phyloP scores from a whole-genome alignment of 2,329 filamentous ascomycete species.

The Xylariales sp. region DNA sequence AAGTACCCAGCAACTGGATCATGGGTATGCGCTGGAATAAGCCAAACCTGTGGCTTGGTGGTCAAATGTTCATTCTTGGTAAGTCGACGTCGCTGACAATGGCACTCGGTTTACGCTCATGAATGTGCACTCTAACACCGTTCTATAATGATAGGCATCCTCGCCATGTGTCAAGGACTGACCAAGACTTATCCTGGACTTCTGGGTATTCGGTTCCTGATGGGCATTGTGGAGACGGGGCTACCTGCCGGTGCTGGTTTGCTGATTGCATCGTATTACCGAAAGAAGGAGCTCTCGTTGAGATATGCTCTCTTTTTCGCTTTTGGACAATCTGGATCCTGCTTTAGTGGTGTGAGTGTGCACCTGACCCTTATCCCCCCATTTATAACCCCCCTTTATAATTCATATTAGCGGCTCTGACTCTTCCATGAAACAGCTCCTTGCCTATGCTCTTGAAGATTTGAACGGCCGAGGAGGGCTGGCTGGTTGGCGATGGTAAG shows the following conservation, averaged over 20 bases:
- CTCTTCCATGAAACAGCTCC: neutral
- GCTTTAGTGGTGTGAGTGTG: constrained; percentile 4
- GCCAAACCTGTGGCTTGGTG: constrained; percentile 3
- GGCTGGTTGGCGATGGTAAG: constrained; percentile 5
- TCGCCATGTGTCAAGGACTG: constrained; percentile 26
- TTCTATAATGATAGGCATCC: no score
- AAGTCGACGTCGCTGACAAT: no score
- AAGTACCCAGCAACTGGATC: constrained; percentile 5
- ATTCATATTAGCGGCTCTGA: no score
- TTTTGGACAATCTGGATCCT: constrained; percentile 4
- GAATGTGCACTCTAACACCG: no score
- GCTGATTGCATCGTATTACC: constrained; percentile 4
- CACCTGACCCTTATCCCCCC: neutral
- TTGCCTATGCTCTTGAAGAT: constrained; percentile 4
- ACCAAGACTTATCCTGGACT: constrained; percentile 34
- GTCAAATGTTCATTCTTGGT: constrained; percentile 5
- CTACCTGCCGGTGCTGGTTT: constrained; percentile 23
- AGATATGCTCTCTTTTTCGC: constrained; percentile 4
- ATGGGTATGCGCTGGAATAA: constrained; percentile 5
- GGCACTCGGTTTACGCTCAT: no score
- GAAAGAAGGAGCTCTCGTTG: constrained; percentile 5
- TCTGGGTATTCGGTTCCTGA: constrained; percentile 33
- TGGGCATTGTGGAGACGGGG: constrained; percentile 26
- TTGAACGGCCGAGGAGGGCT: neutral
- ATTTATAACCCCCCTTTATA: no score